Conservation (phyloP, 331 rosid species). For the Malus hybrid region DNA sequence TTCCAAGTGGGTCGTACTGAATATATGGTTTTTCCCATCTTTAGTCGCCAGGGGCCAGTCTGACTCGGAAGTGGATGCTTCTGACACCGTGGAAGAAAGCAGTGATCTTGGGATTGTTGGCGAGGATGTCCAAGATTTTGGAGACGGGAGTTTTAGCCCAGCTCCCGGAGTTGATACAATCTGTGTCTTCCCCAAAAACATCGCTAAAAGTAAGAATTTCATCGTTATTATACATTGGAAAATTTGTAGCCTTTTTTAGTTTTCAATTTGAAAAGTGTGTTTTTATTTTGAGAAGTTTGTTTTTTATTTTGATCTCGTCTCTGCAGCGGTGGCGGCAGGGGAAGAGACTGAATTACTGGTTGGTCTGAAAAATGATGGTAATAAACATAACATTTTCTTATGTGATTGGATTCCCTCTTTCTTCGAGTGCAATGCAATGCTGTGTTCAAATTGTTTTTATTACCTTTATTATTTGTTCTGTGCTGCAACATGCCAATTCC, state of each 20-base stretch:
- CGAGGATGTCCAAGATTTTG: constrained; percentile 65
- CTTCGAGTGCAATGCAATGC: neutral
- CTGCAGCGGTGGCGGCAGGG: constrained; percentile 79
- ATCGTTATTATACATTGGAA: neutral
- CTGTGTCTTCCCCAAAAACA: constrained; percentile 68
- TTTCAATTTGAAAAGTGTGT: no score
- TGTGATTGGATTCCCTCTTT: neutral
- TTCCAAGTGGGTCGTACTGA: constrained; percentile 1
- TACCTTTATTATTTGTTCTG: neutral
- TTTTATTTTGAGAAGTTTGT: no score
- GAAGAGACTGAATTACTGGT: constrained; percentile 79
- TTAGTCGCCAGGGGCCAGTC: constrained; percentile 69
- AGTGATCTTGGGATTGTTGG: constrained; percentile 71
- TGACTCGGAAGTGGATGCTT: constrained; percentile 37
- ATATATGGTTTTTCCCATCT: neutral
- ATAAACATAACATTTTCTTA: neutral
- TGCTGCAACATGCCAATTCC: neutral
- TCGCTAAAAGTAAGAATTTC: constrained; percentile 32
- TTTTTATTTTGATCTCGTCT: constrained; percentile 13
- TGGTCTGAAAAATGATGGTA: constrained; percentile 85
- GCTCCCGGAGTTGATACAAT: constrained; percentile 79
- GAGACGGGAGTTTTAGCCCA: constrained; percentile 46
- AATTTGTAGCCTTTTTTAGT: no score
- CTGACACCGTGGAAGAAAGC: constrained; percentile 49
- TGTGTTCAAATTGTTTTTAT: neutral